Percentiles rank a stretch among this genome's conserved stretches.
phyloP scores from a whole-genome alignment of 192 early-diverging fungal genomes.

The Umbelopsis ramanniana region DNA sequence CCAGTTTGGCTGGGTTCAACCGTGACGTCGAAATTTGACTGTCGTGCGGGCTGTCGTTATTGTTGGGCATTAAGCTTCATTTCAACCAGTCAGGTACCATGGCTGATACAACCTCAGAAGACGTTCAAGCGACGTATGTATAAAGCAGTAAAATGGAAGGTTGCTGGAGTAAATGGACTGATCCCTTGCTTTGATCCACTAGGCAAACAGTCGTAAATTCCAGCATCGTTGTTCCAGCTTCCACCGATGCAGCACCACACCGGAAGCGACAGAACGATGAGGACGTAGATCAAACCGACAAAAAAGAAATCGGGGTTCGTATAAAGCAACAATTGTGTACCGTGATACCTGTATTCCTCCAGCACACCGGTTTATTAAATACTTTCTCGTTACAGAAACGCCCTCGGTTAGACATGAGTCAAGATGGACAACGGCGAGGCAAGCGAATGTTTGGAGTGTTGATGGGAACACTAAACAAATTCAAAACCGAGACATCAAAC shows the following conservation, averaged over 20 bases:
- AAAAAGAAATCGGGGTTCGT: conserved; percentile 9
- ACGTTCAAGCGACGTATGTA: background rate
- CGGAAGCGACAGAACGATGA: conserved; percentile 18
- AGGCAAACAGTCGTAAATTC: conserved; percentile 30
- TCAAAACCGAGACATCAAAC: conserved; percentile 51
- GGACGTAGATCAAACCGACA: background rate
- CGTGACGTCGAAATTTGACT: background rate
- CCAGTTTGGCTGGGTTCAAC: too few relatives aligned
- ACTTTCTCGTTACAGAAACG: conserved; percentile 30
- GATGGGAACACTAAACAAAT: conserved; percentile 57
- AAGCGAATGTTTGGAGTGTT: conserved; percentile 57
- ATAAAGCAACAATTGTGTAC: too few relatives aligned
- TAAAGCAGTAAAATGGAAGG: background rate
- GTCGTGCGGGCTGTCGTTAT: background rate
- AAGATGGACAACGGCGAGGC: conserved; percentile 40
- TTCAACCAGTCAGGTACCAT: background rate
- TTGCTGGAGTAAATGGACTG: background rate
- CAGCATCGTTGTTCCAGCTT: conserved; percentile 37
- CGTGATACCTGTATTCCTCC: background rate
- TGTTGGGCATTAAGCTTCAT: background rate
- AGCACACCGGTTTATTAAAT: too few relatives aligned
- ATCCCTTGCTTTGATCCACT: background rate
- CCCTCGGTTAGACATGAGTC: conserved; percentile 43
- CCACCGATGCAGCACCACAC: background rate
- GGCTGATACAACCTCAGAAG: conserved; percentile 2